Base-by-base conservation (phyloP, 495 filamentous ascomycete species). In the Annulohypoxylon moriforme region DNA sequence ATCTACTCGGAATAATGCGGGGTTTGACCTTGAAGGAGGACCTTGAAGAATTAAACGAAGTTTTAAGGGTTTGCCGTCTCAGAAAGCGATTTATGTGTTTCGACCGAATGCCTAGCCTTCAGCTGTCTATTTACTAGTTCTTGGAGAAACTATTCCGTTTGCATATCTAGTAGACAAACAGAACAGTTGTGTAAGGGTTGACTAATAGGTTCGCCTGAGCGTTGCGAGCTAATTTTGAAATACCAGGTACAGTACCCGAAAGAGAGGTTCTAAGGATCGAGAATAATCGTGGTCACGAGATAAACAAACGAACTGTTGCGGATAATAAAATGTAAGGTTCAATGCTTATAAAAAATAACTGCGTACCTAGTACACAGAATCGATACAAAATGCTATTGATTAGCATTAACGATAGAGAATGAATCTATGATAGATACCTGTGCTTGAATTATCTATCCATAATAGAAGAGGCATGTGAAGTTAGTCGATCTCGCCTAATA, bases 261-360 rank as follows among this genome's bases (percentile, higher is more conserved):
- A 29, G 13, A 29, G 47, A 52, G 13, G 46, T 24, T 47, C 4
- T 47, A 7, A n/a, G 9, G 44, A 25, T 50, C 22, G 46, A 20
- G 46, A 50, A 50, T 10, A 2, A 25, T 50, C 46, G 11, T 24
- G 10, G 8, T 50, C 46, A 25, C 24, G 38, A 25, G 16, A 56
- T 16, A 18, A 27, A 34, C 18, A 13, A 47, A 67, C 55, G 46
- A 67, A 67, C 60, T 56, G 33, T 67, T 60, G 64, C 64, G 64
- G 55, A 46, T 60, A 44, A 22, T 16, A 20, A 52, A 14, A 20
- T 62, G 38, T 11, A 18, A 22, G 22, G 22, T 24, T 2, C 7
- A 9, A 44, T 13, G 20, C 14, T 5, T 47, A 47, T 22, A 13
- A 6, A 25, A 27, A 11, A 50, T 31, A 38, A 40, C 34, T 13